Evolutionary conservation across 2,329 filamentous ascomycete species (phyloP).

Genomic region (Trichoderma simmonsii): DNA sequence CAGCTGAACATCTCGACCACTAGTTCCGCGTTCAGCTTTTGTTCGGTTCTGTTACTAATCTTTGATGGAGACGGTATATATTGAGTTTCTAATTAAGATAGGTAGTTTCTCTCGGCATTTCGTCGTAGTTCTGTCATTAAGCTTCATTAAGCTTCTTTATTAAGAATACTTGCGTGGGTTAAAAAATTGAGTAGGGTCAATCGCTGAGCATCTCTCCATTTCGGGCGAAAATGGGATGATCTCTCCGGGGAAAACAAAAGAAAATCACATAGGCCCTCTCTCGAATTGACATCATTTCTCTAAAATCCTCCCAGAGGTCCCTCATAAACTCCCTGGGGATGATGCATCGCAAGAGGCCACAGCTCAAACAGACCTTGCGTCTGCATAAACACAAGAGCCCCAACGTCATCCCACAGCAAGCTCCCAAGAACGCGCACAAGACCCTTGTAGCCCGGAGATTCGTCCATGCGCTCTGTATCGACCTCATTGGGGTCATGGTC

Average conservation of each 20-base stretch:
- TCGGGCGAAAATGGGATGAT: background rate
- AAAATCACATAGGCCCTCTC: background rate
- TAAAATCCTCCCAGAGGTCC: conserved; percentile 16
- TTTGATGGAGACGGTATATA: background rate
- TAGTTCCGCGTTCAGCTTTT: background rate
- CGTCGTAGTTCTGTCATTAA: background rate
- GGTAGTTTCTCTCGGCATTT: background rate
- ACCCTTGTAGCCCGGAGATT: conserved; percentile 25
- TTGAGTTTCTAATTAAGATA: background rate
- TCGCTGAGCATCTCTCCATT: background rate
- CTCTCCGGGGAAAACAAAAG: background rate
- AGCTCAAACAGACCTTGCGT: conserved; percentile 18
- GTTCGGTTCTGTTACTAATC: background rate
- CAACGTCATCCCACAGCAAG: conserved; percentile 27
- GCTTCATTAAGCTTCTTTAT: background rate
- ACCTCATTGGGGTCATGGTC: background rate
- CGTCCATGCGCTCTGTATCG: background rate
- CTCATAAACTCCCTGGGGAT: conserved; percentile 21
- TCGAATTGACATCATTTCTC: background rate
- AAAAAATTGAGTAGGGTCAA: background rate
- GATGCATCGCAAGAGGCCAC: conserved; percentile 26
- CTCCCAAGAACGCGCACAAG: conserved; percentile 24
- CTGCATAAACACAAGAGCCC: conserved; percentile 22
- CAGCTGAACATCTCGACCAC: conserved; percentile 2
- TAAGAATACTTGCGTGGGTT: background rate